Conservation (phyloP, 345 rosid species). For the Angophora floribunda region DNA sequence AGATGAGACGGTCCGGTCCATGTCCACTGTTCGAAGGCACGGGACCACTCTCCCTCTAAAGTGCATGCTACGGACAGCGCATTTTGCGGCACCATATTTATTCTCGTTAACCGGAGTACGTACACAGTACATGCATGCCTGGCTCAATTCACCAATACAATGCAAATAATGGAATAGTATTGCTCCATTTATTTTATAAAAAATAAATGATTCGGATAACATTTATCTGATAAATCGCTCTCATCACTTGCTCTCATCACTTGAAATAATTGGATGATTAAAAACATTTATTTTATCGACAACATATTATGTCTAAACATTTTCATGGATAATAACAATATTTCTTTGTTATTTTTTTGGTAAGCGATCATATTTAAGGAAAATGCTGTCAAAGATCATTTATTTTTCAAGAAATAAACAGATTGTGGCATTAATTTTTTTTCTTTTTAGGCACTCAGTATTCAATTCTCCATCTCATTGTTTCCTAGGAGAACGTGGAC, state of each 20-base stretch:
- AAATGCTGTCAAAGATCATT: too few species aligned
- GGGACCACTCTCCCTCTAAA: neutral
- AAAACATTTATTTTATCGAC: too few species aligned
- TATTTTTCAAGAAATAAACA: neutral
- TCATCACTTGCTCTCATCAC: neutral
- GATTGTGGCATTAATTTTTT: neutral
- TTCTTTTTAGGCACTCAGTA: neutral
- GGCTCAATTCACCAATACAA: neutral
- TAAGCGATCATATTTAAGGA: too few species aligned
- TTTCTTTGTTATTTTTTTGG: too few species aligned
- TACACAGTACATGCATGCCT: neutral
- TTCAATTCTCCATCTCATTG: neutral
- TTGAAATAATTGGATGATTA: neutral
- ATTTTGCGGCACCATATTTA: rapidly evolving
- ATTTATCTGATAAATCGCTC: too few species aligned
- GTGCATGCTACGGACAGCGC: neutral
- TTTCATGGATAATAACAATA: too few species aligned
- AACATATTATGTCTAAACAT: too few species aligned
- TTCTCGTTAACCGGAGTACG: neutral
- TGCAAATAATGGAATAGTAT: neutral
- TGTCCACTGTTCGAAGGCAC: neutral
- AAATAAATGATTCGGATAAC: neutral
- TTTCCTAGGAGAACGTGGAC: neutral
- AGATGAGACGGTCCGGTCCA: neutral
- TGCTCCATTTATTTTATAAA: too few species aligned